phyloP scores from a whole-genome alignment of 441 rosid species.

The Dalechampia spathulata region DNA sequence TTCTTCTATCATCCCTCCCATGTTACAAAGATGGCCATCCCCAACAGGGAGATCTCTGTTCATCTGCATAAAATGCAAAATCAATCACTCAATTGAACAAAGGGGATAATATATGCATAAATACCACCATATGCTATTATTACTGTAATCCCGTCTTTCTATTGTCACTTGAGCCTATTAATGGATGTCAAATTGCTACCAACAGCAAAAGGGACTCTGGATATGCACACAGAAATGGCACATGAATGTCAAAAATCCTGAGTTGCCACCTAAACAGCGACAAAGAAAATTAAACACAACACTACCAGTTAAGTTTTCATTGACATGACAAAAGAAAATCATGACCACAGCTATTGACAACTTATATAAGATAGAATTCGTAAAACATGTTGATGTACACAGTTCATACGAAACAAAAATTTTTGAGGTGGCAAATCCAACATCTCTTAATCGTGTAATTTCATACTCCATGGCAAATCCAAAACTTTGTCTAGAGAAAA shows the following conservation, averaged over 20 bases:
- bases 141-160: neutral
- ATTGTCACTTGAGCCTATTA: neutral
- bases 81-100: neutral
- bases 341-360: no score
- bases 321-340: neutral
- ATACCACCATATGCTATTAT: neutral
- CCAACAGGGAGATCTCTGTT: slow-evolving; percentile 71
- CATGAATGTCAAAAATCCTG: neutral
- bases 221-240: neutral
- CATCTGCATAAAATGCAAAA: slow-evolving; percentile 39
- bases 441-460: no score
- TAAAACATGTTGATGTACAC: no score
- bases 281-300: neutral
- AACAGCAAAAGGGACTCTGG: neutral
- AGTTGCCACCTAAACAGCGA: neutral
- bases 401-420: no score
- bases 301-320: neutral
- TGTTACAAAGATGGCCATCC: slow-evolving; percentile 91
- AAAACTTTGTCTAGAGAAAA: no score
- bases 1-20: slow-evolving; percentile 99
- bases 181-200: neutral
- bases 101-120: neutral
- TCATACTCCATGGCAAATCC: no score
- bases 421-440: no score
- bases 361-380: no score